Conservation (phyloP, 2,329 filamentous ascomycete species). For the Aspergillus quadrilineatus region DNA sequence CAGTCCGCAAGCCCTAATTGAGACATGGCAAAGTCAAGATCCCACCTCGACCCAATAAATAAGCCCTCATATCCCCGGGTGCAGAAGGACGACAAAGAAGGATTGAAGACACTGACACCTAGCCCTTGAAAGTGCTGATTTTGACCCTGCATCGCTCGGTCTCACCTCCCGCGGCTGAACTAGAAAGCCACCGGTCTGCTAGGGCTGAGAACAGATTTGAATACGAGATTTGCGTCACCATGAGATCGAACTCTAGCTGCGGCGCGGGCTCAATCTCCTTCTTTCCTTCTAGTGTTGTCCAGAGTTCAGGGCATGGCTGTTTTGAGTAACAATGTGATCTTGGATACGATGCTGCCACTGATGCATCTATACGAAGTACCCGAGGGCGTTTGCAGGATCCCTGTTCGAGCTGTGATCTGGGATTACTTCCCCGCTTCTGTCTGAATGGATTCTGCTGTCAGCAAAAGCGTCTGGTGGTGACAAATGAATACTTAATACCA, state of each 20-base stretch:
- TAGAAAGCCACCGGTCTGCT: slow-evolving; percentile 1
- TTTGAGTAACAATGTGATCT: background rate
- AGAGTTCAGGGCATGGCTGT: background rate
- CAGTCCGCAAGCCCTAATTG: background rate
- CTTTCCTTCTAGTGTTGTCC: background rate
- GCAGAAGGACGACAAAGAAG: slow-evolving; percentile 1
- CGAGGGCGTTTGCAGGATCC: background rate
- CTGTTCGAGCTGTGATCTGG: background rate
- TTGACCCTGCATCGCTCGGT: background rate
- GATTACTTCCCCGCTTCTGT: background rate
- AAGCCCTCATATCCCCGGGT: background rate
- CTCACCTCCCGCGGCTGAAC: background rate
- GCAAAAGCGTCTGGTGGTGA: background rate
- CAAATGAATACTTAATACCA: background rate
- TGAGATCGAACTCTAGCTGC: background rate
- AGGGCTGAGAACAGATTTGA: background rate
- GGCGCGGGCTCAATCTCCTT: background rate
- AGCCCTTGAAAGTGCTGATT: background rate
- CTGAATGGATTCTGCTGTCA: background rate
- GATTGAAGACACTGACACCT: slow-evolving; percentile 1
- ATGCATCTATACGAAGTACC: background rate
- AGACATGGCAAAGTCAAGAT: background rate
- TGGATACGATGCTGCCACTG: background rate
- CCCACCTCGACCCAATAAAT: background rate
- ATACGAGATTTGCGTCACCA: slow-evolving; percentile 13